These are phyloP conservation scores for Lipomyces chichibuensis DNA, from an alignment of 805 yeast genomes.

Conservation along the genomic window DNA sequence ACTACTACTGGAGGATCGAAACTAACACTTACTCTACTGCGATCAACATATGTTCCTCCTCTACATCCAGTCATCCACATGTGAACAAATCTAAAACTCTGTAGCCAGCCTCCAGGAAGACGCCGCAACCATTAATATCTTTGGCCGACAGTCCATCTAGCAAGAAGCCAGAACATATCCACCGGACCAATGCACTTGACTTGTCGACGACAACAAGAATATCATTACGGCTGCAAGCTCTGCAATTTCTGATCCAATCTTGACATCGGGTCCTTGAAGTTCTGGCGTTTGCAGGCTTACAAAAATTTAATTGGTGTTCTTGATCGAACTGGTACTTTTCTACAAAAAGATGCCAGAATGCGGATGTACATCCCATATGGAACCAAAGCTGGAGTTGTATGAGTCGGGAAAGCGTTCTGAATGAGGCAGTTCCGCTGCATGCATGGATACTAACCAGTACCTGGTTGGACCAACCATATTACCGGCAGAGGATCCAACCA, in stretches of 20 bases:
- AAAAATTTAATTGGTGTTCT: constrained; percentile 56
- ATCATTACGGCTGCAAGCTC: constrained; percentile 57
- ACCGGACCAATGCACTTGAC: constrained; percentile 62
- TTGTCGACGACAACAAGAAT: constrained; percentile 64
- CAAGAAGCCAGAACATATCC: constrained; percentile 59
- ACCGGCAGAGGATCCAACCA: too few species aligned
- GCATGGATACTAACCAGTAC: constrained; percentile 10
- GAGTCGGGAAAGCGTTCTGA: constrained; percentile 30
- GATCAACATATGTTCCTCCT: constrained; percentile 62
- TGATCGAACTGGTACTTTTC: constrained; percentile 64
- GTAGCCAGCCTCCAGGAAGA: constrained; percentile 64
- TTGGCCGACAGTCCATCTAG: constrained; percentile 63
- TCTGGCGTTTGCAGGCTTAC: constrained; percentile 60
- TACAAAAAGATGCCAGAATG: constrained; percentile 77
- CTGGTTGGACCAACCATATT: too few species aligned
- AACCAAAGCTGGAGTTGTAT: constrained; percentile 24
- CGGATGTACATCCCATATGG: constrained; percentile 73
- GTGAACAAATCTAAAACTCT: constrained; percentile 66
- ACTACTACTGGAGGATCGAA: constrained; percentile 83
- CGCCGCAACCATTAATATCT: constrained; percentile 57
- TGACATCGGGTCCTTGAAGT: constrained; percentile 62
- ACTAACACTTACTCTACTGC: constrained; percentile 77
- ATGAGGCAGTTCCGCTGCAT: constrained; percentile 19
- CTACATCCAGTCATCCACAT: constrained; percentile 61
- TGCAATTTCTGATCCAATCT: constrained; percentile 84